Percentiles rank a stretch among this genome's conserved stretches.
phyloP scores from a whole-genome alignment of 441 rosid genomes.

The Biscutella laevigata region DNA sequence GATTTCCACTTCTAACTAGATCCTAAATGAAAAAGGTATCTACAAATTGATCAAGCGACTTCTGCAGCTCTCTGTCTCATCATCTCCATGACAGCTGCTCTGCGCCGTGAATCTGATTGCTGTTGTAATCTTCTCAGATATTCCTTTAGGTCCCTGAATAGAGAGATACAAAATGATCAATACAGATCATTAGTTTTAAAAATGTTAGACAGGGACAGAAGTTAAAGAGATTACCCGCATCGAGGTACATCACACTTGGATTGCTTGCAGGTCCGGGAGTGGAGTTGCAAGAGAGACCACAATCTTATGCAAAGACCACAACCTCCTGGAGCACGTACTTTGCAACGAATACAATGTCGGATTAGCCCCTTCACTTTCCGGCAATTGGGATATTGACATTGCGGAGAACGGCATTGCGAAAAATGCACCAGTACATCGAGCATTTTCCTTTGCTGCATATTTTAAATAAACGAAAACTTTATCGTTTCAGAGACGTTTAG shows the following conservation, averaged over 20 bases:
- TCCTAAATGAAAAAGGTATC: constrained; percentile 30
- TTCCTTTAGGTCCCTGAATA: constrained; percentile 80
- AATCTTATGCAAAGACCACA: constrained; percentile 87
- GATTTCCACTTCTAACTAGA: constrained; percentile 12
- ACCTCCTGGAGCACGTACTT: constrained; percentile 86
- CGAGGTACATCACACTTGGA: constrained; percentile 91
- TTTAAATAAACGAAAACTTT: neutral
- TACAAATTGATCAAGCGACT: constrained; percentile 56
- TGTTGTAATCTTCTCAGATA: constrained; percentile 90
- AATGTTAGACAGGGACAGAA: constrained; percentile 3
- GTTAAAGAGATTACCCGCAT: constrained; percentile 56
- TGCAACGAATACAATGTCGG: constrained; percentile 88
- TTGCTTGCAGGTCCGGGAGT: constrained; percentile 97
- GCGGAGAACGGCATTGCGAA: constrained; percentile 77
- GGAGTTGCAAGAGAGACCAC: constrained; percentile 99
- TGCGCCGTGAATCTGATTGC: constrained; percentile 94
- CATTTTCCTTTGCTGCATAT: constrained; percentile 91
- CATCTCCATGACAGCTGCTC: constrained; percentile 99
- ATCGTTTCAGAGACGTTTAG: constrained; percentile 2
- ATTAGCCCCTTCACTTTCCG: constrained; percentile 94
- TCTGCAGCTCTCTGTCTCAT: constrained; percentile 99
- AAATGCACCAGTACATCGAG: constrained; percentile 99
- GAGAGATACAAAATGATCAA: constrained; percentile 14
- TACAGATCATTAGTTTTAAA: neutral
- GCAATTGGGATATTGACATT: constrained; percentile 92